phyloP scores from a whole-genome alignment of 2,329 filamentous ascomycete genomes.

The Neopestalotiopsis sp. region DNA sequence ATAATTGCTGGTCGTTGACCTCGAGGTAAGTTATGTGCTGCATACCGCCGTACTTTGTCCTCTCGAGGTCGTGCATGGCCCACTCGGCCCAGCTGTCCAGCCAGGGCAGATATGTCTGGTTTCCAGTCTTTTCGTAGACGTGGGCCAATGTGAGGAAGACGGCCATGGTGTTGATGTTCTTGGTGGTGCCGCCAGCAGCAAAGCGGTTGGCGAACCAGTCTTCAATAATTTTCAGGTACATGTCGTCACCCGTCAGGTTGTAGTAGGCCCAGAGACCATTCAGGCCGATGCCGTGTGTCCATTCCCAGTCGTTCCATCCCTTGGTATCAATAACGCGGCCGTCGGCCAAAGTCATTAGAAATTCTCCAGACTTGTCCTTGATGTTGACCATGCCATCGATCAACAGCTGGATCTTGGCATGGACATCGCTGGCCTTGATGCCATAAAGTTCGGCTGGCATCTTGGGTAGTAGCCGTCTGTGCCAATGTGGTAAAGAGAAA shows the following conservation, averaged over 20 bases:
- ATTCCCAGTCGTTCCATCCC: conserved; percentile 84
- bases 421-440: conserved; percentile 52
- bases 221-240: conserved; percentile 69
- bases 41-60: conserved; percentile 74
- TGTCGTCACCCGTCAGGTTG: conserved; percentile 67
- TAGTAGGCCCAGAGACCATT: conserved; percentile 87
- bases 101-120: conserved; percentile 75
- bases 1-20: conserved; percentile 75
- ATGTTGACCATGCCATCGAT: conserved; percentile 80
- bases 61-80: conserved; percentile 77
- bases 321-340: conserved; percentile 83
- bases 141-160: conserved; percentile 77
- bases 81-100: conserved; percentile 83
- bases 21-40: conserved; percentile 77
- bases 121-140: conserved; percentile 76
- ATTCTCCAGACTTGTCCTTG: conserved; percentile 75
- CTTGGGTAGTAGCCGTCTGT: conserved; percentile 17
- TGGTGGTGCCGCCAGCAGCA: conserved; percentile 73
- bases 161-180: conserved; percentile 87
- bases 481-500: neutral
- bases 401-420: conserved; percentile 65
- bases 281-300: conserved; percentile 80
- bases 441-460: conserved; percentile 51
- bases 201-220: conserved; percentile 76
- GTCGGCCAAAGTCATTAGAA: conserved; percentile 72